phyloP scores from a whole-genome alignment of 1,284 basidiomycete genomes.

The Bjerkandera adusta region DNA sequence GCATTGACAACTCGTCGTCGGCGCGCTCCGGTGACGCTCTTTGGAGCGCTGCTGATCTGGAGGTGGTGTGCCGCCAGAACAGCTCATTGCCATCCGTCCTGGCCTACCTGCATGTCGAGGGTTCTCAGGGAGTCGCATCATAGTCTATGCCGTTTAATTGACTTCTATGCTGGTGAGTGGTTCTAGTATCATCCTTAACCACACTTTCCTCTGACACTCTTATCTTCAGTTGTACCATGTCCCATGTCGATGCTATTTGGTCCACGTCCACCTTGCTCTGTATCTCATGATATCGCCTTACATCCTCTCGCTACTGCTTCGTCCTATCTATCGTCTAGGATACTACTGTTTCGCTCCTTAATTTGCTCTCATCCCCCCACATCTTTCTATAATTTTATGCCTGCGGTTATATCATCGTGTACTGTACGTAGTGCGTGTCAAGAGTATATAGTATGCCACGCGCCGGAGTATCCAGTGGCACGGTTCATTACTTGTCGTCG shows the following conservation, averaged over 20 bases:
- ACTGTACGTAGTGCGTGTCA: not conserved
- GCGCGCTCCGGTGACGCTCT: conserved; percentile 40
- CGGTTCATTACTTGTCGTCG: not conserved
- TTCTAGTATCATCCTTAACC: not conserved
- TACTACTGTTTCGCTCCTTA: too few species aligned
- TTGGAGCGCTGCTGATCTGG: conserved; percentile 68
- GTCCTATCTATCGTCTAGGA: too few species aligned
- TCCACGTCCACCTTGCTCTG: conserved; percentile 7
- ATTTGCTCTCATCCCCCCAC: too few species aligned
- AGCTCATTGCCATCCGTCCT: conserved; percentile 63
- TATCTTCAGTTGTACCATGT: conserved; percentile 1
- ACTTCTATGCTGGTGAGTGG: not conserved
- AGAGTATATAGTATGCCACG: not conserved
- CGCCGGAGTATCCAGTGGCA: not conserved
- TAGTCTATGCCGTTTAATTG: not conserved
- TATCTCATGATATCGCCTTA: conserved; percentile 6
- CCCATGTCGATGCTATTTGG: conserved; percentile 2
- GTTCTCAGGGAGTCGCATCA: conserved; percentile 2
- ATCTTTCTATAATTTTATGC: too few species aligned
- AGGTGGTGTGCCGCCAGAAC: conserved; percentile 69
- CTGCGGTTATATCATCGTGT: not conserved
- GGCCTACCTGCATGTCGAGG: conserved; percentile 35
- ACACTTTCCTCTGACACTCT: not conserved
- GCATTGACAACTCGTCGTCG: conserved; percentile 20
- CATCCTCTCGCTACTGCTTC: too few species aligned